Conservation (phyloP, 129 eudicot genomes). For the Lactuca saligna region DNA sequence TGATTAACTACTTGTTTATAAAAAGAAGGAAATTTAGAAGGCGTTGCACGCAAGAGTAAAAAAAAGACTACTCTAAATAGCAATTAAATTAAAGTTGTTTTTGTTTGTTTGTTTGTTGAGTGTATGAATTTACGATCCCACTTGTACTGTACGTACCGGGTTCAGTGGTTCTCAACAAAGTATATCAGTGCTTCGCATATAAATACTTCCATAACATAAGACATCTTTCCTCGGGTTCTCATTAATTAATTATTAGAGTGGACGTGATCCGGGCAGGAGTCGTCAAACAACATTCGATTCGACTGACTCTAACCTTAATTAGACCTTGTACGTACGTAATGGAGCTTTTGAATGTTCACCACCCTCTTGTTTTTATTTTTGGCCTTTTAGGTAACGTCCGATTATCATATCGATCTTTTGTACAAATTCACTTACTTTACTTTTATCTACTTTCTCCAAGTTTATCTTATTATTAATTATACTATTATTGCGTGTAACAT, state of each 20-base stretch:
- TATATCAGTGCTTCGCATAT: conserved; percentile 5
- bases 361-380: conserved; percentile 38
- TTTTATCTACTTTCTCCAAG: neutral
- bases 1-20: conserved; percentile 27
- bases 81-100: neutral
- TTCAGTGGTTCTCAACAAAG: neutral
- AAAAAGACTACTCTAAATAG: neutral
- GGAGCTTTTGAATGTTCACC: conserved; percentile 28
- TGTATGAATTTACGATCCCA: conserved; percentile 8
- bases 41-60: conserved; percentile 18
- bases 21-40: conserved; percentile 13
- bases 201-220: conserved; percentile 19
- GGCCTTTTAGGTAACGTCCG: conserved; percentile 30
- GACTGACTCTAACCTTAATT: neutral
- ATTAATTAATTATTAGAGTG: neutral
- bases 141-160: too few relatives aligned
- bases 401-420: neutral
- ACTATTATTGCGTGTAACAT: neutral
- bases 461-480: neutral
- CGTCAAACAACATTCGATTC: neutral
- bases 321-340: neutral
- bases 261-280: neutral
- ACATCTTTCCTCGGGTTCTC: conserved; percentile 3
- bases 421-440: neutral
- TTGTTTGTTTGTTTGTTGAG: conserved; percentile 7